Base-by-base conservation (phyloP, 2,329 filamentous ascomycete species). In the Cladophialophora carrionii region DNA sequence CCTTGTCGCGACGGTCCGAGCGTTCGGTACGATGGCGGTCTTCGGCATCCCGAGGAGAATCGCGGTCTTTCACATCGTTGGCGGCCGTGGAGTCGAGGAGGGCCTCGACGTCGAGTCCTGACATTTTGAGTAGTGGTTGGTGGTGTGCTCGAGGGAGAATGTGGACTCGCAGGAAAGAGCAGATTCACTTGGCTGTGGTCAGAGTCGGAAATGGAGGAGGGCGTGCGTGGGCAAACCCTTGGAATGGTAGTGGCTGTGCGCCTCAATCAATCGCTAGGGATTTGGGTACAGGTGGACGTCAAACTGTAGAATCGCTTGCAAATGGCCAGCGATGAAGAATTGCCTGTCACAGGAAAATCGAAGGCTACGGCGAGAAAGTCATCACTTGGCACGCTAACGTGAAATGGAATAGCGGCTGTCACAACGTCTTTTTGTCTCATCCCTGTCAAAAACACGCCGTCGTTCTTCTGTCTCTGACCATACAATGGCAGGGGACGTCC, bases 31-130 rank as follows among this genome's bases (percentile, higher is more conserved):
- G 87, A 69, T 84, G 82, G 63, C 84, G 83, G 73, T 83, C 80
- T 69, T 87, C 70, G 32, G 61, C 53, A 3, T 68, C 84, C 68
- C 86, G 85, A 71, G 81, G 75, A 52, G 62, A 64, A 24, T 70
- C 75, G 46, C 60, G 57, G 20, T 70, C 64, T 61, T 70, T 71
- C 34, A 63, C 57, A 65, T 74, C 71, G 46, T 74, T 64, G 76
- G 87, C 88, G 59, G 90, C 91, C 68, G 90, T 91, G 58, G 90
- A 91, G 79, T 96, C 92, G 72, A 97, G 87, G 70, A 97, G 85
- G 71, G 92, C 91, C 83, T 97, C 93, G 73, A 97, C 91, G 76
- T 96, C 92, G 72, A 89, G 81, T 77, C 84, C 84, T 76, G 87
- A 87, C 87, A 89, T 89, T 72, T 72, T 81, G 78, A 73, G 61